These are phyloP conservation scores for Starmerella davenportii DNA, from an alignment of 805 yeast species.

Conservation along the genomic window DNA sequence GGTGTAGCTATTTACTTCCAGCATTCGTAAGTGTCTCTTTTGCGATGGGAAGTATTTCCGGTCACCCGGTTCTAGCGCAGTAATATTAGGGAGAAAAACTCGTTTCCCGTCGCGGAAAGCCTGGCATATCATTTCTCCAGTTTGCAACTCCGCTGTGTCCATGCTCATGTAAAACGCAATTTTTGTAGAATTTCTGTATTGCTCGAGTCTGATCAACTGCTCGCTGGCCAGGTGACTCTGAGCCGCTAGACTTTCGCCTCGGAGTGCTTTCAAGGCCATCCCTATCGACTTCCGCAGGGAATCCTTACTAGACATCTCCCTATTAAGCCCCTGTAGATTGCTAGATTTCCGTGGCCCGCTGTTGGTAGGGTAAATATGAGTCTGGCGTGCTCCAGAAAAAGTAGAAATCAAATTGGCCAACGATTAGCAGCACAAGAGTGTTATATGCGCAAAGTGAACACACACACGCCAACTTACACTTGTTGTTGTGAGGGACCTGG, in stretches of 20 bases:
- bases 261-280: conserved; percentile 1
- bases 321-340: background rate
- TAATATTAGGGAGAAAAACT: conserved; percentile 25
- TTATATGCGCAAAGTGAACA: too few species aligned
- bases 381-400: too few species aligned
- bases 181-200: conserved; percentile 29
- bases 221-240: conserved; percentile 14
- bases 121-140: conserved; percentile 33
- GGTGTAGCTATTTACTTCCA: conserved; percentile 28
- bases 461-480: too few species aligned
- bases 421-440: too few species aligned
- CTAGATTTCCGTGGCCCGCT: background rate
- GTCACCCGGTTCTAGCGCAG: conserved; percentile 18
- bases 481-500: too few species aligned
- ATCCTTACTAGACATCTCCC: conserved; percentile 6
- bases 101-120: conserved; percentile 34
- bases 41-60: conserved; percentile 18
- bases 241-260: background rate
- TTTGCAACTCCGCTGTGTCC: conserved; percentile 53
- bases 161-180: conserved; percentile 63
- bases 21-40: conserved; percentile 36
- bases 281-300: conserved; percentile 11
- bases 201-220: conserved; percentile 19
- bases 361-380: too few species aligned
- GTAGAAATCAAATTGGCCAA: too few species aligned